Percentiles rank a stretch among this genome's conserved stretches.
Evolutionary conservation across 2,329 filamentous ascomycete genomes (phyloP).

Genomic region (Sclerotinia trifoliorum): DNA sequence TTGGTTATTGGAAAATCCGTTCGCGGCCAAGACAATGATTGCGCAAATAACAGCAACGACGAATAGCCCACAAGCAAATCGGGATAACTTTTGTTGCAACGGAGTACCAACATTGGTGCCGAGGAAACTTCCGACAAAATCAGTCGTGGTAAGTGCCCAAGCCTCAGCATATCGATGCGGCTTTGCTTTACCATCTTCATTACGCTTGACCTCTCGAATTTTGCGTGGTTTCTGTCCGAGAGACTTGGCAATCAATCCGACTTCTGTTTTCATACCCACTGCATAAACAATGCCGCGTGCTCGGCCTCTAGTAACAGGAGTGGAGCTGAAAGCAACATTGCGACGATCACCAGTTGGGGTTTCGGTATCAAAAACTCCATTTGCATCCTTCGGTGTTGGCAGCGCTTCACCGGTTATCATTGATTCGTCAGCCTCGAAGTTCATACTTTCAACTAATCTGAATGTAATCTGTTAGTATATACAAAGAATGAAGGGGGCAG

Average conservation of each 20-base stretch:
- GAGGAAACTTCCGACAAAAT: constrained; percentile 59
- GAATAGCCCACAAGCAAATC: constrained; percentile 62
- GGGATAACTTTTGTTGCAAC: constrained; percentile 64
- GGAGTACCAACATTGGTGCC: constrained; percentile 66
- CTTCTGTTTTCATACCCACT: constrained; percentile 60
- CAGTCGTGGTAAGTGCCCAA: constrained; percentile 47
- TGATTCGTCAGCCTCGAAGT: constrained; percentile 60
- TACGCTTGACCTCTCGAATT: constrained; percentile 48
- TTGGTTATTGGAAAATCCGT: constrained; percentile 49
- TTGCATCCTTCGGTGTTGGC: constrained; percentile 54
- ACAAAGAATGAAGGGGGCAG: background rate
- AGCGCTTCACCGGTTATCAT: constrained; percentile 62
- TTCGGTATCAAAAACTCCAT: constrained; percentile 49
- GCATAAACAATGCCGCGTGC: constrained; percentile 59
- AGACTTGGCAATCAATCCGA: constrained; percentile 62
- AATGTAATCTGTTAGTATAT: constrained; percentile 23
- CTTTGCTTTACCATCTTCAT: constrained; percentile 49
- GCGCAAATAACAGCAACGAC: constrained; percentile 62
- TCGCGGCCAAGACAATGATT: constrained; percentile 63
- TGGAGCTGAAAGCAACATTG: constrained; percentile 61
- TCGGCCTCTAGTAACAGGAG: constrained; percentile 60
- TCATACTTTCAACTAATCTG: constrained; percentile 51
- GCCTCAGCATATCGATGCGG: constrained; percentile 48
- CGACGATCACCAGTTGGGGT: constrained; percentile 59
- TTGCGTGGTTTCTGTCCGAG: constrained; percentile 54